These are phyloP conservation scores for Bipolaris zeicola DNA, from an alignment of 2,329 filamentous ascomycete genomes.

Conservation along the genomic window DNA sequence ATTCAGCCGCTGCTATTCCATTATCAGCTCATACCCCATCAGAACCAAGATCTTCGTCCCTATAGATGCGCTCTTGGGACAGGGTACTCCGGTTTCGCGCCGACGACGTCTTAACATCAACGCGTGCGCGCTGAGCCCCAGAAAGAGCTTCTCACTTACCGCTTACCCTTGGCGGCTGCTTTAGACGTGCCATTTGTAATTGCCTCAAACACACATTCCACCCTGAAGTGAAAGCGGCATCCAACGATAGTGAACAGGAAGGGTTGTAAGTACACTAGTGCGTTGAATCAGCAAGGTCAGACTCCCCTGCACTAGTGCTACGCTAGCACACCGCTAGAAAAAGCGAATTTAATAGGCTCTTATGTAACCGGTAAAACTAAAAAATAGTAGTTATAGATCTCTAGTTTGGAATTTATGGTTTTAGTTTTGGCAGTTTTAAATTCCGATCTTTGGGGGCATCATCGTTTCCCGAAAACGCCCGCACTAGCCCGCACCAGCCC, in stretches of 20 bases:
- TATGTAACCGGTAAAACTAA: too few relatives aligned
- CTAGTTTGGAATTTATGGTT: too few relatives aligned
- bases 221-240: neutral
- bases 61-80: neutral
- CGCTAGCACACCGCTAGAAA: too few relatives aligned
- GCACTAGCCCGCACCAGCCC: neutral
- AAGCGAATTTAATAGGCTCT: too few relatives aligned
- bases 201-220: neutral
- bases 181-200: conserved; percentile 19
- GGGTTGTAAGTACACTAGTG: neutral
- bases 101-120: neutral
- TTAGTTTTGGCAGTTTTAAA: too few relatives aligned
- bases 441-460: too few relatives aligned
- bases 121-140: neutral
- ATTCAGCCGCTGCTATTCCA: neutral
- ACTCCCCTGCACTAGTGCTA: too few relatives aligned
- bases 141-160: conserved; percentile 1
- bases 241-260: conserved; percentile 5
- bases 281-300: too few relatives aligned
- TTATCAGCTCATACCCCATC: neutral
- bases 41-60: neutral
- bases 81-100: neutral
- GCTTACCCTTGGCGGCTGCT: conserved; percentile 3
- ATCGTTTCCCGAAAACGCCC: too few relatives aligned
- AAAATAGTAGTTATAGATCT: too few relatives aligned